Percentiles rank a stretch among this genome's conserved stretches.
phyloP scores from a whole-genome alignment of 768 basidiomycete genomes.

The Astraeus odoratus region DNA sequence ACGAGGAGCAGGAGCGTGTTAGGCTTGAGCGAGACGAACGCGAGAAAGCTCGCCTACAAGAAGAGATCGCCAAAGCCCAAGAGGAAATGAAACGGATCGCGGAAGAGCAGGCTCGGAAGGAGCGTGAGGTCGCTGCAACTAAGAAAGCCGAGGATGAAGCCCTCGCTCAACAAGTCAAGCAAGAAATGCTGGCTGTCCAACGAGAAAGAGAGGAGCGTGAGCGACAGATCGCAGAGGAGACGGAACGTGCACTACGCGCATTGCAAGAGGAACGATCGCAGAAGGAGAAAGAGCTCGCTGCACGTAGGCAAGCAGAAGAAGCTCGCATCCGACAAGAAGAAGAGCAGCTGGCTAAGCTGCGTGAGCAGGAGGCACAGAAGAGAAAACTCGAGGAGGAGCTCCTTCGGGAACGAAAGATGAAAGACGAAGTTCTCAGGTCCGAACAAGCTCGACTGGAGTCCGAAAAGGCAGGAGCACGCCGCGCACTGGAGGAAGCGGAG shows the following conservation, averaged over 20 bases:
- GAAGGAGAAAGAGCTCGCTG: slow-evolving; percentile 18
- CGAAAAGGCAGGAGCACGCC: slow-evolving; percentile 16
- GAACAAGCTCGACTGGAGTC: slow-evolving; percentile 15
- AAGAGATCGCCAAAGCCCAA: slow-evolving; percentile 21
- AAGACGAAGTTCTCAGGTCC: slow-evolving; percentile 7
- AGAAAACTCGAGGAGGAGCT: slow-evolving; percentile 21
- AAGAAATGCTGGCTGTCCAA: slow-evolving; percentile 15
- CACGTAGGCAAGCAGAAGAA: slow-evolving; percentile 17
- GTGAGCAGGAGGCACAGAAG: slow-evolving; percentile 24
- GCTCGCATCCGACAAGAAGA: slow-evolving; percentile 18
- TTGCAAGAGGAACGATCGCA: slow-evolving; percentile 20
- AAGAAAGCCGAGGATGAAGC: slow-evolving; percentile 22
- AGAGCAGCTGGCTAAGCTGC: slow-evolving; percentile 21
- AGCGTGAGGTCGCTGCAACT: slow-evolving; percentile 16
- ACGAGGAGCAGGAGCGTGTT: slow-evolving; percentile 20
- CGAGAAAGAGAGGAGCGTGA: slow-evolving; percentile 22
- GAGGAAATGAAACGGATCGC: slow-evolving; percentile 18
- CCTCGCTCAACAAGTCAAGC: slow-evolving; percentile 17
- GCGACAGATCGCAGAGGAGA: slow-evolving; percentile 19
- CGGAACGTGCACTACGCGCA: slow-evolving; percentile 17
- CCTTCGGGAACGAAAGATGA: slow-evolving; percentile 15
- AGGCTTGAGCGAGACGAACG: slow-evolving; percentile 19
- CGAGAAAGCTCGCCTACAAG: slow-evolving; percentile 23
- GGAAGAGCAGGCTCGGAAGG: slow-evolving; percentile 21
- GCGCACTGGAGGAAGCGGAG: slow-evolving; percentile 13